Conservation (phyloP, 139 green algal species). For the Dunaliella sp. region DNA sequence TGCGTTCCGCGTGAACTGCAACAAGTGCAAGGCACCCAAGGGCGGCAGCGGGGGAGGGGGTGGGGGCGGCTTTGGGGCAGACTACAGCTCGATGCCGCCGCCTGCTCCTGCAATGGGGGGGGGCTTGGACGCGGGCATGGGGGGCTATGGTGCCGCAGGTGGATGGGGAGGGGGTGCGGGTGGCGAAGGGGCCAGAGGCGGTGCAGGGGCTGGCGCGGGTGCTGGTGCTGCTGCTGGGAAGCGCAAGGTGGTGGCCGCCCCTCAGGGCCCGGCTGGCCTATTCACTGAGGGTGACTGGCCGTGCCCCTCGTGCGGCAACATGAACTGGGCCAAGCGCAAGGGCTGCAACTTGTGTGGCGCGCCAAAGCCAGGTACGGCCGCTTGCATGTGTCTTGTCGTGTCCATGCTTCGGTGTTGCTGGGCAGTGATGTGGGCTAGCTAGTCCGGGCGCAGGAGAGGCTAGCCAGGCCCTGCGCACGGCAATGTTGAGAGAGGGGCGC, state of each 20-base stretch:
- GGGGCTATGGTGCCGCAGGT: not conserved
- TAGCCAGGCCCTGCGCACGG: too few species aligned
- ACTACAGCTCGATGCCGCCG: conserved; percentile 1
- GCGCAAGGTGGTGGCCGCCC: conserved; percentile 43
- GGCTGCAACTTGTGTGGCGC: conserved; percentile 70
- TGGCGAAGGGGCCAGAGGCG: not conserved
- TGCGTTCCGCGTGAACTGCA: conserved; percentile 61
- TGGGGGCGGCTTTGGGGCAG: conserved; percentile 4
- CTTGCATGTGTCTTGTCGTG: too few species aligned
- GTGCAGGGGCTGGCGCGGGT: not conserved
- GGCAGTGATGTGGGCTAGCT: too few species aligned
- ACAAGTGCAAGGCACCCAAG: conserved; percentile 58
- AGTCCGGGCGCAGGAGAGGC: too few species aligned
- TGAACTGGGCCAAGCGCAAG: conserved; percentile 69
- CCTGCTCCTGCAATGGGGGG: not conserved
- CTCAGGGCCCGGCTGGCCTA: conserved; percentile 55
- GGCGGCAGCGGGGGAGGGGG: conserved; percentile 24
- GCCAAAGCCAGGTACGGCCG: conserved; percentile 50
- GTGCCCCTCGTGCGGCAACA: conserved; percentile 79
- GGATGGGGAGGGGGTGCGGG: conserved; percentile 1
- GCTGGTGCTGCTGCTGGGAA: not conserved
- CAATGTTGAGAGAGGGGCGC: too few species aligned
- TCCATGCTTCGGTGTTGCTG: too few species aligned
- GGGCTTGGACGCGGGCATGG: not conserved
- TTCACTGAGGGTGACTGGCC: conserved; percentile 73